Percentiles rank a stretch among this genome's conserved stretches.
These are phyloP conservation scores for Senna siamea DNA, from an alignment of 306 rosid genomes.

Conservation along the genomic window DNA sequence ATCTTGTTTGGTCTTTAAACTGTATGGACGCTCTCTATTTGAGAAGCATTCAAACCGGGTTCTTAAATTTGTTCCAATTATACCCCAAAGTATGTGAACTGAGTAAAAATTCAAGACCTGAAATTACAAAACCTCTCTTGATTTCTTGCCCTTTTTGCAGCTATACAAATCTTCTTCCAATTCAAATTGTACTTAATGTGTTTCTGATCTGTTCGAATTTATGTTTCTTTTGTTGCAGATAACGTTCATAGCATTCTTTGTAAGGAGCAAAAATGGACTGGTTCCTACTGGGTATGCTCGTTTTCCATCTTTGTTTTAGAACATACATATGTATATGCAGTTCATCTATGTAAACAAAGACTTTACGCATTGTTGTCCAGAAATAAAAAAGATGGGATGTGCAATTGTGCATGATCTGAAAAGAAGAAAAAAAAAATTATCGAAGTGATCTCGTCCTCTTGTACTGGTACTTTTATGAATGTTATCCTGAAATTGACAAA, in stretches of 20 bases:
- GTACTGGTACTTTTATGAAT: constrained; percentile 1
- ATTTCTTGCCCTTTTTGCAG: too few species aligned
- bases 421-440: background rate
- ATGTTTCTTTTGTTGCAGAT: constrained; percentile 51
- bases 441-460: background rate
- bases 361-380: background rate
- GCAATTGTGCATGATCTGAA: constrained; percentile 7
- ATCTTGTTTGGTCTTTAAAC: background rate
- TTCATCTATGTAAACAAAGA: background rate
- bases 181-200: background rate
- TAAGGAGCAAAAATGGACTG: constrained; percentile 85
- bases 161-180: too few species aligned
- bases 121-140: background rate
- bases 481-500: constrained; percentile 5
- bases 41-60: constrained; percentile 17
- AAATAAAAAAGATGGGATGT: background rate
- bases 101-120: too few species aligned
- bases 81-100: background rate
- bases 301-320: constrained; percentile 11
- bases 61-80: background rate
- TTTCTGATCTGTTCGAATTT: background rate
- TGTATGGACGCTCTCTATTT: background rate
- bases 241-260: constrained; percentile 80
- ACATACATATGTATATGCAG: background rate
- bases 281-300: constrained; percentile 75